phyloP scores from a whole-genome alignment of 768 basidiomycete species.

The Inosperma sp. region DNA sequence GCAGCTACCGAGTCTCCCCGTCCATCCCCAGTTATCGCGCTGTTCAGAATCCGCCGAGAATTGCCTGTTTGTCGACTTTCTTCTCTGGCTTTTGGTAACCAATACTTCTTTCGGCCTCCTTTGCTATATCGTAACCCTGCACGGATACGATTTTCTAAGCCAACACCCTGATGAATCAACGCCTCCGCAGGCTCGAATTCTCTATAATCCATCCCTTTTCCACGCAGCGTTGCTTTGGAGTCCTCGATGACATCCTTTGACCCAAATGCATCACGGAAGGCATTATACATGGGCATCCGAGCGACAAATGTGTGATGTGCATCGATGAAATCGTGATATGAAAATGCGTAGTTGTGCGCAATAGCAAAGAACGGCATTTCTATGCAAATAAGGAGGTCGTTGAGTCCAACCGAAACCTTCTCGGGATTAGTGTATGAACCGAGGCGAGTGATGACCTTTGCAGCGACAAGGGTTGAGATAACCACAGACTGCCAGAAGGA shows the following conservation, averaged over 20 bases:
- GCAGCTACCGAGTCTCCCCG: slow-evolving; percentile 56
- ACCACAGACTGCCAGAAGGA: slow-evolving; percentile 95
- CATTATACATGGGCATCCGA: slow-evolving; percentile 85
- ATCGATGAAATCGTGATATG: slow-evolving; percentile 81
- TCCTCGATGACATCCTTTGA: slow-evolving; percentile 85
- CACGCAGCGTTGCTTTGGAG: slow-evolving; percentile 71
- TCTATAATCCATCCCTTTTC: slow-evolving; percentile 91
- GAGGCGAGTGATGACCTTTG: slow-evolving; percentile 67
- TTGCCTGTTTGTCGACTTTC: slow-evolving; percentile 36
- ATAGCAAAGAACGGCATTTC: slow-evolving; percentile 98
- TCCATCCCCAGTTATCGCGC: slow-evolving; percentile 37
- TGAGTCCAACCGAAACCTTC: slow-evolving; percentile 86
- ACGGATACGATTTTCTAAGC: slow-evolving; percentile 78
- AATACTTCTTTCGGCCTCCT: slow-evolving; percentile 93
- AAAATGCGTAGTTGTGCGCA: slow-evolving; percentile 93
- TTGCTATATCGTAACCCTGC: slow-evolving; percentile 89
- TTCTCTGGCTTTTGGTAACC: slow-evolving; percentile 71
- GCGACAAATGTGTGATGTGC: slow-evolving; percentile 59
- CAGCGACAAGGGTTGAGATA: slow-evolving; percentile 85
- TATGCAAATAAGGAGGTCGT: slow-evolving; percentile 87
- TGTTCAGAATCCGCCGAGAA: slow-evolving; percentile 39
- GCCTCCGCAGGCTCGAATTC: slow-evolving; percentile 97
- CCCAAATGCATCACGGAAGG: slow-evolving; percentile 85
- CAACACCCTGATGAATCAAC: slow-evolving; percentile 83
- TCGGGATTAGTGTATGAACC: slow-evolving; percentile 86